Base-by-base conservation (phyloP, 176 grass and related monocot species). In the Oryza officinalis region DNA sequence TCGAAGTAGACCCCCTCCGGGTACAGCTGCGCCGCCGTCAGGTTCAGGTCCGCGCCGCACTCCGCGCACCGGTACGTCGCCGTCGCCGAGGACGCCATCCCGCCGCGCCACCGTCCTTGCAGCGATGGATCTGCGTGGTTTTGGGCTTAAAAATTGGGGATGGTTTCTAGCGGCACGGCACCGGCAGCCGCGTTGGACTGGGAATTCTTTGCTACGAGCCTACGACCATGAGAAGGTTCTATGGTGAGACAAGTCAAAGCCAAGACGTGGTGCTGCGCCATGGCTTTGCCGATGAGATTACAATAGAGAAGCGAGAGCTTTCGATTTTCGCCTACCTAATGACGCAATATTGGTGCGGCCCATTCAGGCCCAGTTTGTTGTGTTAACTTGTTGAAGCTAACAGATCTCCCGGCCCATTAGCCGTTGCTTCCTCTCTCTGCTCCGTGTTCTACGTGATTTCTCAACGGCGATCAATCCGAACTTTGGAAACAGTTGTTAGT, bases 31-130 rank as follows among this genome's bases (percentile, higher is more conserved):
- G 88, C 82, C 31, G 82, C 87, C 75, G 84, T 87, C 35, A 95
- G 87, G 75, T 98, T 98, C 88, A 95, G 91, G 45, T 92, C 93
- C 35, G 89, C 78, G 4, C 90, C 90, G 75, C 91, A 98, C 65
- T 60, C 85, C 50, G 71, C 76, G 76, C 96, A 98, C 69, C 87
- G 88, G 61, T 90, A 89, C 2, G 11, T 15, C 15, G 49, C 23
- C 63, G 82, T 13, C 63, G 82, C n/a, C 63, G 60, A 43, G 12
- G 72, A 75, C 9, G 82, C 77, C 81, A 69, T 75, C 38, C 35
- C 6, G 35, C 35, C 35, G 1, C 20, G 31, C 10, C 50, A 4
- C 52, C 15, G 1, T 0, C 50, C 18, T 26, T 11, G 9, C 28
- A 37, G 30, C 50, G n/a, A 47, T 41, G 38, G 74, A 10, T 54